A percentile compares a stretch with the other conserved stretches of the same genome.
These are phyloP conservation scores for Chiua virens DNA, from an alignment of 768 basidiomycete genomes.

Conservation along the genomic window DNA sequence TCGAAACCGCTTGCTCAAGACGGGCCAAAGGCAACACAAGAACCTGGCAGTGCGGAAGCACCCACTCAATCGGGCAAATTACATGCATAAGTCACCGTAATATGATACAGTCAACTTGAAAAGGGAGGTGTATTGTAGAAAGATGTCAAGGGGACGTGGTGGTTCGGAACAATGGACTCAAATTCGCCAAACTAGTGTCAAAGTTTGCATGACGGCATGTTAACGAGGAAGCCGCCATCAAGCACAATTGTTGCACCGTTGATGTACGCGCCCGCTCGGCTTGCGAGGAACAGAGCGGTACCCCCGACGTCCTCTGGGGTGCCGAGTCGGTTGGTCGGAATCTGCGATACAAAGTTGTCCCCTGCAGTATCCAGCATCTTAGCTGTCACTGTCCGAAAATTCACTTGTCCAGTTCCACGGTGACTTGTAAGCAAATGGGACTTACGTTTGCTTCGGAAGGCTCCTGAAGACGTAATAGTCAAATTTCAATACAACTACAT, in stretches of 20 bases:
- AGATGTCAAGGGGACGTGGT: neutral
- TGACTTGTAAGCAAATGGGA: neutral
- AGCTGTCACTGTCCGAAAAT: slow-evolving; percentile 46
- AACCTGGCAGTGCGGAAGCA: neutral
- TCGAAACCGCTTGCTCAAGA: slow-evolving; percentile 8
- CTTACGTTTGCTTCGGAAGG: slow-evolving; percentile 45
- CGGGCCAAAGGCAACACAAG: slow-evolving; percentile 7
- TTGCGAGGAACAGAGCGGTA: slow-evolving; percentile 59
- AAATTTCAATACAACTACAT: neutral
- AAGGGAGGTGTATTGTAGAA: neutral
- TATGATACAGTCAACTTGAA: neutral
- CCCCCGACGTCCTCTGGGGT: slow-evolving; percentile 65
- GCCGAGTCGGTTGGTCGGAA: slow-evolving; percentile 58
- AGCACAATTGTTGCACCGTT: slow-evolving; percentile 63
- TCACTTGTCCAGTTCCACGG: neutral
- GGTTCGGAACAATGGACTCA: neutral
- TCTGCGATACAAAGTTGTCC: slow-evolving; percentile 39
- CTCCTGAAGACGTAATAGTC: slow-evolving; percentile 19
- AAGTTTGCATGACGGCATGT: slow-evolving; percentile 36
- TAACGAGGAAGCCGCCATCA: slow-evolving; percentile 57
- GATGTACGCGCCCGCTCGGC: slow-evolving; percentile 59
- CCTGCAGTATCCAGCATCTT: slow-evolving; percentile 48
- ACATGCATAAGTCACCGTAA: slow-evolving; percentile 1
- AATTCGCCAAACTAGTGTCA: slow-evolving; percentile 10
- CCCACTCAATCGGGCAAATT: slow-evolving; percentile 1